Evolutionary conservation across 1,284 basidiomycete species (phyloP).

Genomic region (Sporisorium reilianum): DNA sequence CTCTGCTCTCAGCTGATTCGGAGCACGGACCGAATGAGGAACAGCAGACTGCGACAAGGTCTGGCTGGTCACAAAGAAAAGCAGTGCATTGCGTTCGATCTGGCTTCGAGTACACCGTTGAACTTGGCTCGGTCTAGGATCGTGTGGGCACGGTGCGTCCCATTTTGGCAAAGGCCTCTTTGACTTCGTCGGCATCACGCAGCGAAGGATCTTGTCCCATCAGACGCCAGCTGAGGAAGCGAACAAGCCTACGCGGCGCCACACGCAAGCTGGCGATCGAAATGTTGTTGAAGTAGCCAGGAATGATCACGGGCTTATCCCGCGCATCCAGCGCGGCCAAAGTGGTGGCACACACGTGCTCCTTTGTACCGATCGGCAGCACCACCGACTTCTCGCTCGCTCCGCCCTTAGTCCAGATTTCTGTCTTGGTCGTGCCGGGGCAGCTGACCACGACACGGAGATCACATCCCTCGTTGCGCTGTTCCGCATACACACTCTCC

Average conservation of each 20-base stretch:
- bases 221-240: constrained; percentile 26
- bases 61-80: no score
- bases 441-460: constrained; percentile 30
- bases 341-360: constrained; percentile 34
- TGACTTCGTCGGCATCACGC: constrained; percentile 32
- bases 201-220: constrained; percentile 34
- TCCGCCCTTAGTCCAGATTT: constrained; percentile 37
- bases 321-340: constrained; percentile 24
- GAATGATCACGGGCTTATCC: constrained; percentile 36
- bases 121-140: background rate
- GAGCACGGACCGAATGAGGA: no score
- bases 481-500: constrained; percentile 35
- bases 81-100: no score
- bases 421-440: constrained; percentile 25
- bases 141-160: constrained; percentile 14
- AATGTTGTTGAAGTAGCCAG: constrained; percentile 41
- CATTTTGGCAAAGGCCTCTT: constrained; percentile 22
- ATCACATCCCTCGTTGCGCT: constrained; percentile 22
- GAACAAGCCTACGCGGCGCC: constrained; percentile 25
- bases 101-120: background rate
- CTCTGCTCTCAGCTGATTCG: no score
- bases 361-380: constrained; percentile 26
- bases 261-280: constrained; percentile 22
- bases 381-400: constrained; percentile 22
- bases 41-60: background rate